Evolutionary conservation across 2,329 filamentous ascomycete genomes (phyloP).

Genomic region (Pseudocercospora fijiensis): DNA sequence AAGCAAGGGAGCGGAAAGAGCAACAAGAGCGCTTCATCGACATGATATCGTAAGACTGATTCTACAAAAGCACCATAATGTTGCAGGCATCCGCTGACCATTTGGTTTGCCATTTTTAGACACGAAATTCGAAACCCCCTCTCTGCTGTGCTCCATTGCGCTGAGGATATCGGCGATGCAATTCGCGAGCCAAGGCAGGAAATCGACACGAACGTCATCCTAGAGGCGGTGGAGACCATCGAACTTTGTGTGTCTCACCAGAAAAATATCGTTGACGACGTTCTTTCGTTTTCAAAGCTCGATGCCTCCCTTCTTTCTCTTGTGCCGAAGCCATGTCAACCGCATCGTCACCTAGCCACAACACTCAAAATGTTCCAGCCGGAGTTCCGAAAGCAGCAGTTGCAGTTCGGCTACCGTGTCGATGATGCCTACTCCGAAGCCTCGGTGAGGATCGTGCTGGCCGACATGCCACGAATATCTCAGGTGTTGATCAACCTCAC

Average conservation of each 20-base stretch:
- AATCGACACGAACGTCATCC: conserved; percentile 26
- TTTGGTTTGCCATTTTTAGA: neutral
- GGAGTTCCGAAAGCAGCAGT: conserved; percentile 35
- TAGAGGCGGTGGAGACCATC: conserved; percentile 39
- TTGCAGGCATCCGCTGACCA: neutral
- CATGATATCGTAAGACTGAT: conserved; percentile 37
- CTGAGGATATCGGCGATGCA: conserved; percentile 44
- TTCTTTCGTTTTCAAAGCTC: conserved; percentile 39
- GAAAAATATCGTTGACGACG: conserved; percentile 45
- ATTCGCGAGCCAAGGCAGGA: conserved; percentile 23
- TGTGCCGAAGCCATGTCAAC: conserved; percentile 31
- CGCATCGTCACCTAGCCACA: conserved; percentile 30
- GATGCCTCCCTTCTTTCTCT: conserved; percentile 37
- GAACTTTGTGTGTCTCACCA: conserved; percentile 47
- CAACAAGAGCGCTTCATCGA: conserved; percentile 51
- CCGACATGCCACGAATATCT: conserved; percentile 33
- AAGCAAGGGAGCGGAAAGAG: conserved; percentile 46
- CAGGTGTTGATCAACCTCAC: conserved; percentile 38
- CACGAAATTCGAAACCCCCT: conserved; percentile 32
- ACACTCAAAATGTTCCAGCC: conserved; percentile 40
- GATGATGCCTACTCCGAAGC: conserved; percentile 31
- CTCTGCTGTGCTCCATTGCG: conserved; percentile 43
- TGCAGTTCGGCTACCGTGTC: conserved; percentile 33
- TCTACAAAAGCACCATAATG: neutral
- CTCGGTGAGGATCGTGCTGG: conserved; percentile 29